Base-by-base conservation (phyloP, 108 stramenopile species). In the Conticribra guillardii region DNA sequence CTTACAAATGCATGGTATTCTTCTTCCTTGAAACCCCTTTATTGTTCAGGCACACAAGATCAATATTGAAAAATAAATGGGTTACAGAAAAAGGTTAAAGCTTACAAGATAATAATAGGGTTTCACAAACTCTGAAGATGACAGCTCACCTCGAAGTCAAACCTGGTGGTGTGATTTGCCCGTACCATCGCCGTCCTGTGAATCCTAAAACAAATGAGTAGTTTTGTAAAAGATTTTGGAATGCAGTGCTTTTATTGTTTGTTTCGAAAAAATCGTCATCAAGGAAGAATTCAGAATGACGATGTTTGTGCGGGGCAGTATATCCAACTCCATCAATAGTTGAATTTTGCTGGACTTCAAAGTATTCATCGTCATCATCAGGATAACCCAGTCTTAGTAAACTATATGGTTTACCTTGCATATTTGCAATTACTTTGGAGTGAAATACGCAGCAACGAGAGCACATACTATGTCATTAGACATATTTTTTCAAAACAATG, bases 261-360 rank as follows among this genome's bases (percentile, higher is more conserved):
- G 64, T 30, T 28, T 63, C 49, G 33, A 79, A 79, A 52, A 79
- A 79, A 52, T 79, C 78, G 60, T 79, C 78, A 15, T 71, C 75
- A 3, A 44, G 51, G 26, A 63, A 69, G 14, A 2, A n/a, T 7
- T 51, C 51, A 29, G 58, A 22, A 31, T 66, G 18, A 26, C 50
- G 21, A 27, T 74, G 73, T 19, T 62, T 62, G 49, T 74, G 72
- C 27, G 54, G 63, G 5, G 46, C 21, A 17, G 64, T 16, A 51
- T 33, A 21, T 52, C 22, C 37, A n/a, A n/a, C n/a, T 2, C 23
- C 21, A 23, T 1, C 29, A 31, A 60, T 60, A n/a, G 34, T 67
- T 16, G 53, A 55, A 67, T 54, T 44, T 21, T 48, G 54, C 16
- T 54, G 51, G 19, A 67, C 53, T 9, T 24, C 9, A 21, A 34